Evolutionary conservation across 2,329 filamentous ascomycete genomes (phyloP).

Genomic region (Cryoendolithus antarcticus): DNA sequence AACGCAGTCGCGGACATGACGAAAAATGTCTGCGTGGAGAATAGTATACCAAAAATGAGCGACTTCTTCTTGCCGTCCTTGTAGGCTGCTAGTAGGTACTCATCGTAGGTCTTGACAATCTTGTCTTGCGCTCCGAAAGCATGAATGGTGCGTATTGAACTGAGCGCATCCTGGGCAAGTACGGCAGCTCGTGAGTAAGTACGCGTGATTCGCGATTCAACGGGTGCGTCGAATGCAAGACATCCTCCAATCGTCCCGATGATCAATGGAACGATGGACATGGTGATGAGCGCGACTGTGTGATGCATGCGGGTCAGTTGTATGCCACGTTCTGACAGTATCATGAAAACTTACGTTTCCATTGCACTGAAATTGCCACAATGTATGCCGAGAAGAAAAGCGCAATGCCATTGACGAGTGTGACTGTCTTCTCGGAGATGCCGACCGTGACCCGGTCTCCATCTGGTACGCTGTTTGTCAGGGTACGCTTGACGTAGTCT

Average conservation of each 20-base stretch:
- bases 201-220: conserved; percentile 7
- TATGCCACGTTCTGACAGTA: too few relatives aligned
- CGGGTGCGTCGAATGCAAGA: conserved; percentile 11
- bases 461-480: conserved; percentile 11
- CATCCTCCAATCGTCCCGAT: conserved; percentile 20
- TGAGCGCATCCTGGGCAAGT: conserved; percentile 39
- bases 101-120: conserved; percentile 32
- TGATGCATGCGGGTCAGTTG: too few relatives aligned
- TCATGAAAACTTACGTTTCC: conserved; percentile 21
- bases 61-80: conserved; percentile 34
- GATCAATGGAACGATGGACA: conserved; percentile 37
- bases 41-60: conserved; percentile 30
- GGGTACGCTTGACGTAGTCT: too few relatives aligned
- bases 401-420: conserved; percentile 22
- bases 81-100: conserved; percentile 30
- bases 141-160: conserved; percentile 37
- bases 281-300: conserved; percentile 29
- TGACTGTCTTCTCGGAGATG: conserved; percentile 28
- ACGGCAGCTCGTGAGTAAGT: conserved; percentile 34
- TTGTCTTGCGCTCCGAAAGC: conserved; percentile 37
- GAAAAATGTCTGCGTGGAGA: conserved; percentile 31
- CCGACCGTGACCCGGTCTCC: conserved; percentile 24
- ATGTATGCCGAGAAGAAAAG: conserved; percentile 30
- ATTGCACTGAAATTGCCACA: conserved; percentile 29
- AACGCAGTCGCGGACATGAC: conserved; percentile 27